phyloP scores from a whole-genome alignment of 2,329 filamentous ascomycete genomes.

The Ascochyta rabiei region DNA sequence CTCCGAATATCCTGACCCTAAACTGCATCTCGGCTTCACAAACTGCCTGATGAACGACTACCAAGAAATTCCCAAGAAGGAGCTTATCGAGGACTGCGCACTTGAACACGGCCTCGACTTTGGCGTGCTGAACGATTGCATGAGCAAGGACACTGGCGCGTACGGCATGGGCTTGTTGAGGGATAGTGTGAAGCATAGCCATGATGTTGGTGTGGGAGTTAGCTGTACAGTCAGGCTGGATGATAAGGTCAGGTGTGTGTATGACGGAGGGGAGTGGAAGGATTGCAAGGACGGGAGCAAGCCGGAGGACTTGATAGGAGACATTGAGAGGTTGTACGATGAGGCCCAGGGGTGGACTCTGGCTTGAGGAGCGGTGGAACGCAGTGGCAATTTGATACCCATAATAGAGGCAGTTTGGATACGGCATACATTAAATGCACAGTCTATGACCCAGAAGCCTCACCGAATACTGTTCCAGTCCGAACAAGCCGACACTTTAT shows the following conservation, averaged over 20 bases:
- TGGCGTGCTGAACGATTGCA: conserved; percentile 78
- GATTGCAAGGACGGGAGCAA: conserved; percentile 73
- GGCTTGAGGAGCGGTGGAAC: neutral
- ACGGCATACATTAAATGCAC: neutral
- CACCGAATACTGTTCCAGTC: neutral
- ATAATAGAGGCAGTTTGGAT: neutral
- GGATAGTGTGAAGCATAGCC: conserved; percentile 68
- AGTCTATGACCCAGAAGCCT: neutral
- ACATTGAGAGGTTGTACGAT: conserved; percentile 73
- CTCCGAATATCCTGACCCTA: conserved; percentile 80
- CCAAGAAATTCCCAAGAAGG: conserved; percentile 73
- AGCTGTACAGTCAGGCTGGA: conserved; percentile 68
- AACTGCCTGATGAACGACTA: conserved; percentile 87
- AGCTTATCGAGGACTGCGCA: conserved; percentile 85
- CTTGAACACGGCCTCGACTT: conserved; percentile 90
- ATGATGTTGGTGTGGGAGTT: conserved; percentile 53
- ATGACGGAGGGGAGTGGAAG: conserved; percentile 78
- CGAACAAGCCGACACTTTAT: neutral
- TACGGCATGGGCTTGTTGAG: conserved; percentile 71
- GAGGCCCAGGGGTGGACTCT: conserved; percentile 36
- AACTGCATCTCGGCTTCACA: conserved; percentile 88
- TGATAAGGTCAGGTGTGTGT: conserved; percentile 80
- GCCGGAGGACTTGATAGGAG: conserved; percentile 75
- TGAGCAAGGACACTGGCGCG: conserved; percentile 75
- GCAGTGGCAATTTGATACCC: neutral